phyloP scores from a whole-genome alignment of 148 eudicot genomes.

The Heliamphora exappendiculata region DNA sequence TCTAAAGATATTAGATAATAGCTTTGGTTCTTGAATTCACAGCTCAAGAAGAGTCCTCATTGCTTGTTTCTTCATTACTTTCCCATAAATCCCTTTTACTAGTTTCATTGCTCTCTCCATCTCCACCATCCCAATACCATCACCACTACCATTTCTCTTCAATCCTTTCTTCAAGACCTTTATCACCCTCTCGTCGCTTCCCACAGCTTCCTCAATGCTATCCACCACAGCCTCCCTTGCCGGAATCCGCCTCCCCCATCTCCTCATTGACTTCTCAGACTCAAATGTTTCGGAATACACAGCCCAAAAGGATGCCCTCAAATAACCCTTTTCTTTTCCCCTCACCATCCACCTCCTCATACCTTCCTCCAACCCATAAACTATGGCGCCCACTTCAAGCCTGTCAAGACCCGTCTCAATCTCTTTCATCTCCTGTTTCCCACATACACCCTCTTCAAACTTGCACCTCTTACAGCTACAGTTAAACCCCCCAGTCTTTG shows the following conservation, averaged over 20 bases:
- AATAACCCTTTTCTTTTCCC: constrained; percentile 68
- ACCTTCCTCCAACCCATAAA: constrained; percentile 65
- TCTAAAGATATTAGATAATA: constrained; percentile 2
- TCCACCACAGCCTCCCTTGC: constrained; percentile 50
- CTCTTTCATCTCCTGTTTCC: constrained; percentile 57
- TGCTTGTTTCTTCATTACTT: constrained; percentile 73
- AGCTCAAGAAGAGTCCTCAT: constrained; percentile 53
- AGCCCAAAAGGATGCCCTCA: constrained; percentile 81
- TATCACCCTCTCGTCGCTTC: constrained; percentile 71
- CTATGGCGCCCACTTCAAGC: constrained; percentile 47
- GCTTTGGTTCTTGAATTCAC: constrained; percentile 10
- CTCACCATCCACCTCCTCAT: constrained; percentile 57
- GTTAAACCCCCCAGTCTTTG: constrained; percentile 61
- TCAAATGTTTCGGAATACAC: constrained; percentile 43
- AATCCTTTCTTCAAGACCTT: constrained; percentile 46
- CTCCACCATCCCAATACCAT: constrained; percentile 38
- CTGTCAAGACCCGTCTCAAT: constrained; percentile 46
- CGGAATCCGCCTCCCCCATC: constrained; percentile 79
- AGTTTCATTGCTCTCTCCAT: constrained; percentile 75
- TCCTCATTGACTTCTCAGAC: constrained; percentile 52
- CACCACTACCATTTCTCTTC: constrained; percentile 36
- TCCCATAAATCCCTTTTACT: constrained; percentile 94
- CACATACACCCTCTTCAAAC: constrained; percentile 42
- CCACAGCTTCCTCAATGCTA: constrained; percentile 57
- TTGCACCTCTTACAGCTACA: constrained; percentile 72